Percentiles rank a stretch among this genome's conserved stretches.
phyloP scores from a whole-genome alignment of 108 stramenopile species.

The Skeletonema menzelii region DNA sequence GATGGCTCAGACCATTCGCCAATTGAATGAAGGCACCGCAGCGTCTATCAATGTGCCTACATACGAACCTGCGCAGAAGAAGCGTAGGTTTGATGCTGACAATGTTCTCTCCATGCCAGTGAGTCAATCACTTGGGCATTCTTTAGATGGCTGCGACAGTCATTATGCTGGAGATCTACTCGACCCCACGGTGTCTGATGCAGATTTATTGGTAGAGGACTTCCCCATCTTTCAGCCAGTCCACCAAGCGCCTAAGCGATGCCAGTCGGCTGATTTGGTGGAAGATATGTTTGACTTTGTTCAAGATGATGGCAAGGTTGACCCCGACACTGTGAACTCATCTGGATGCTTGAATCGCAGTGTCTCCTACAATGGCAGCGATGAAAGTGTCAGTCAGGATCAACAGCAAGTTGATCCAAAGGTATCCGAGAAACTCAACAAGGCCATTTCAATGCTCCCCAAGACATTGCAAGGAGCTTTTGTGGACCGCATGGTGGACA shows the following conservation, averaged over 20 bases:
- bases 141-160: slow-evolving; percentile 15
- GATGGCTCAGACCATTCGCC: slow-evolving; percentile 23
- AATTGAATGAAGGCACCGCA: slow-evolving; percentile 1
- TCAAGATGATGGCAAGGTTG: slow-evolving; percentile 12
- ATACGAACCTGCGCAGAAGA: slow-evolving; percentile 36
- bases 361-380: slow-evolving; percentile 8
- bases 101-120: slow-evolving; percentile 10
- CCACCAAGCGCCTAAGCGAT: slow-evolving; percentile 10
- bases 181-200: slow-evolving; percentile 42
- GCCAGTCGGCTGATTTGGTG: slow-evolving; percentile 31
- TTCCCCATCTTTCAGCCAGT: background rate
- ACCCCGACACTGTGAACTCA: slow-evolving; percentile 13
- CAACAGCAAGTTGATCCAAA: slow-evolving; percentile 26
- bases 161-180: slow-evolving; percentile 27
- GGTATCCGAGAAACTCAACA: slow-evolving; percentile 50
- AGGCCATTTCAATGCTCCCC: slow-evolving; percentile 56
- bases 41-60: background rate
- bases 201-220: slow-evolving; percentile 51
- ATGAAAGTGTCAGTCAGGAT: background rate
- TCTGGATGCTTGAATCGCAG: slow-evolving; percentile 19
- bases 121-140: slow-evolving; percentile 15
- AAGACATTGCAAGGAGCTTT: slow-evolving; percentile 58
- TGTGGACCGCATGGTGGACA: slow-evolving; percentile 59
- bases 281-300: slow-evolving; percentile 43
- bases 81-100: slow-evolving; percentile 34